phyloP scores from a whole-genome alignment of 2,329 filamentous ascomycete species.

The Aspergillus tanneri region DNA sequence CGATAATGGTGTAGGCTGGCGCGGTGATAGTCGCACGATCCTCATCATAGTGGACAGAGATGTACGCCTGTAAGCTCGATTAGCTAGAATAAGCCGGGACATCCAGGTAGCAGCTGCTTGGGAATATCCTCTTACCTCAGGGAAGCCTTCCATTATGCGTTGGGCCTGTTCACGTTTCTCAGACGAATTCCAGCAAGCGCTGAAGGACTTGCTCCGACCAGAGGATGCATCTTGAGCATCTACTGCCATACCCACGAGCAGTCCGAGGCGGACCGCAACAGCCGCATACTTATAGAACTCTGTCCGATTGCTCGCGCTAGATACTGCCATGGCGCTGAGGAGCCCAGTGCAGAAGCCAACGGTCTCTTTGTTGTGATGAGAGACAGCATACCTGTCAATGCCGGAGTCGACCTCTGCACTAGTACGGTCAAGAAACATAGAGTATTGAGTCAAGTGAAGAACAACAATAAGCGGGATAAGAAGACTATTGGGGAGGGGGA shows the following conservation, averaged over 20 bases:
- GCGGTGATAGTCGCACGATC: conserved; percentile 39
- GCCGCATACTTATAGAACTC: conserved; percentile 40
- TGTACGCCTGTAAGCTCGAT: conserved; percentile 30
- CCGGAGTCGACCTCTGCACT: not conserved
- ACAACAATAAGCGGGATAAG: not conserved
- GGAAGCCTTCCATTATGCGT: conserved; percentile 22
- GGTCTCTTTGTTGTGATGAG: conserved; percentile 17
- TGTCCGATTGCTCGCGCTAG: conserved; percentile 24
- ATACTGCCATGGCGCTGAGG: conserved; percentile 40
- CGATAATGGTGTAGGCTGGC: conserved; percentile 17
- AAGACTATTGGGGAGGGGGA: not conserved
- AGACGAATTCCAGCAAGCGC: not conserved
- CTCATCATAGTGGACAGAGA: conserved; percentile 41
- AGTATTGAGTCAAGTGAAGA: not conserved
- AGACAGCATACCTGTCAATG: not conserved
- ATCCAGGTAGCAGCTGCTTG: not conserved
- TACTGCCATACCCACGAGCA: conserved; percentile 40
- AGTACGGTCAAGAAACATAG: not conserved
- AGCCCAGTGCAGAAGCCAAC: conserved; percentile 45
- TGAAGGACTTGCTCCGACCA: conserved; percentile 21
- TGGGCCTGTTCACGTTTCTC: conserved; percentile 12
- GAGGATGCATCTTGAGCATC: conserved; percentile 37
- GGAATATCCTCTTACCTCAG: conserved; percentile 15
- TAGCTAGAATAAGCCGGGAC: not conserved
- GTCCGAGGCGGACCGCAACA: conserved; percentile 40